Evolutionary conservation across 768 basidiomycete genomes (phyloP).

Genomic region (Termitomyces eurrhizus): DNA sequence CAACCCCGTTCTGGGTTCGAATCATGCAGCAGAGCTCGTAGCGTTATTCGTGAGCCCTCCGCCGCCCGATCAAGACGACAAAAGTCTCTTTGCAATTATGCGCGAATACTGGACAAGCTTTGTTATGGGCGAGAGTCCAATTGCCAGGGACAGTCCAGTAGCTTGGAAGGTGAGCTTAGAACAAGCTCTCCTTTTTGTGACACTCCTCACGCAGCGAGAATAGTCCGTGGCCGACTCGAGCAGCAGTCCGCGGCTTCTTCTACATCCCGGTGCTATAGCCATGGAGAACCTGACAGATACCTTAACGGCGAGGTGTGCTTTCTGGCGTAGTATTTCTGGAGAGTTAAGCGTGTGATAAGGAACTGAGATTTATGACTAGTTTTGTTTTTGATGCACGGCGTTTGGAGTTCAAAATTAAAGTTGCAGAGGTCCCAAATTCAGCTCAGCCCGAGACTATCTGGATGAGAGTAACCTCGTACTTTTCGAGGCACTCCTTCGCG

Average conservation of each 20-base stretch:
- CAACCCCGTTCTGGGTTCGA: conserved; percentile 34
- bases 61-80: conserved; percentile 23
- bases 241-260: conserved; percentile 27
- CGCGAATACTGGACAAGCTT: conserved; percentile 37
- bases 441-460: no score
- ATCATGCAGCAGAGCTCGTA: conserved; percentile 32
- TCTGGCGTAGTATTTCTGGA: conserved; percentile 25
- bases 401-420: no score
- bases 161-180: conserved; percentile 26
- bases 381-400: no score
- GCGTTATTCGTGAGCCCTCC: conserved; percentile 30
- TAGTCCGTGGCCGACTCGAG: conserved; percentile 16
- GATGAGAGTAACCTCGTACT: no score
- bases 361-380: neutral
- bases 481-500: no score
- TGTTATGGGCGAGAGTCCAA: conserved; percentile 28
- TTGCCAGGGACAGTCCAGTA: conserved; percentile 12
- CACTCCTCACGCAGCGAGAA: neutral
- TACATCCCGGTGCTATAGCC: conserved; percentile 23
- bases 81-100: conserved; percentile 31
- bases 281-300: conserved; percentile 20
- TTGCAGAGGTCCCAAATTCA: no score
- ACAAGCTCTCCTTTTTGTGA: neutral
- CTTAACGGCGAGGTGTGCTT: conserved; percentile 23
- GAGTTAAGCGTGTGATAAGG: conserved; percentile 19